Evolutionary conservation across 2,329 filamentous ascomycete genomes (phyloP).

Genomic region (Colletotrichum musicola): DNA sequence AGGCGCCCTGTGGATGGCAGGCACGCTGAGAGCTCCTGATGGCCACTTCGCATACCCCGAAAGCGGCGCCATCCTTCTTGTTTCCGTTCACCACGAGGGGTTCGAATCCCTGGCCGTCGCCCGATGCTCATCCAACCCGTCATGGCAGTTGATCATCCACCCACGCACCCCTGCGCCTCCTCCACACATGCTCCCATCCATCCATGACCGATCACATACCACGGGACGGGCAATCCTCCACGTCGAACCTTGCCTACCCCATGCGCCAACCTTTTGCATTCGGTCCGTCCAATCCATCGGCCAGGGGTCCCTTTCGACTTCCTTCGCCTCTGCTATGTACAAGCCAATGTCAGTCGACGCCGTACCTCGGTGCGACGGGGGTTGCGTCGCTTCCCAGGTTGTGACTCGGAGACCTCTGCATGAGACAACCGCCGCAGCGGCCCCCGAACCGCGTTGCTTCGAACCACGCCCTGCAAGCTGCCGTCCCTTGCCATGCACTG

Average conservation of each 20-base stretch:
- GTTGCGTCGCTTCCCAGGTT: conserved; percentile 6
- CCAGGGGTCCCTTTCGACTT: conserved; percentile 1
- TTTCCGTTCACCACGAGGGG: neutral
- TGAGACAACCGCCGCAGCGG: conserved; percentile 10
- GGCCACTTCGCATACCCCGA: neutral
- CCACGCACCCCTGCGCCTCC: conserved; percentile 1
- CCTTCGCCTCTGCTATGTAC: neutral
- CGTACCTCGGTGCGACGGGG: conserved; percentile 26
- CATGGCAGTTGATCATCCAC: conserved; percentile 21
- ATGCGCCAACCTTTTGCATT: conserved; percentile 37
- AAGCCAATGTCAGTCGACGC: conserved; percentile 33
- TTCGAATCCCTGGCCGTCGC: neutral
- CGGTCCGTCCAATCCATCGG: conserved; percentile 34
- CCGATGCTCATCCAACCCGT: neutral
- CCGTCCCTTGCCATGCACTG: neutral
- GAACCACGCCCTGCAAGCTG: neutral
- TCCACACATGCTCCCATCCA: conserved; percentile 20
- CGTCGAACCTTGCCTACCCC: conserved; percentile 28
- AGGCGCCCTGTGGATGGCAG: conserved; percentile 3
- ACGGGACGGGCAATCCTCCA: conserved; percentile 32
- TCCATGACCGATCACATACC: conserved; percentile 17
- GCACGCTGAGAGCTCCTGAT: conserved; percentile 6
- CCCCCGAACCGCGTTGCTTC: conserved; percentile 13
- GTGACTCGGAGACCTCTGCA: conserved; percentile 16
- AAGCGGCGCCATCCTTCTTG: conserved; percentile 5